Conservation (phyloP, 306 rosid genomes). For the Mimosa bimucronata region DNA sequence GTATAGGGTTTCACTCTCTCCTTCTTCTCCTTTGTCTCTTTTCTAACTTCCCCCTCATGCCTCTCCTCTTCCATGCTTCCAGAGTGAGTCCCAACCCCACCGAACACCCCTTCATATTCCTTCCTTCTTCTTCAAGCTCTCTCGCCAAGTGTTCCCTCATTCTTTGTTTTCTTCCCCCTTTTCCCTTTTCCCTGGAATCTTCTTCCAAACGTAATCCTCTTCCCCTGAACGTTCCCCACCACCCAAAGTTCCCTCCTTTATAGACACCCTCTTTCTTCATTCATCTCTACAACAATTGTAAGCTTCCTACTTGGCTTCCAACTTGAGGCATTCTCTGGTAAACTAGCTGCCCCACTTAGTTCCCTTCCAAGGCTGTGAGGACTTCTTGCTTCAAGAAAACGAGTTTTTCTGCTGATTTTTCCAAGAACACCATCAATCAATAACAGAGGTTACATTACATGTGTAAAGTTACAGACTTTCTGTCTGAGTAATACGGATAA, state of each 20-base stretch:
- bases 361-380: background rate
- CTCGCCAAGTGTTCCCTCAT: constrained; percentile 16
- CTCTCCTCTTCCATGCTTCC: constrained; percentile 36
- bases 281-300: background rate
- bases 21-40: background rate
- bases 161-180: background rate
- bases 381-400: background rate
- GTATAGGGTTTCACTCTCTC: constrained; percentile 46
- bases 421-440: constrained; percentile 26
- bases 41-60: constrained; percentile 1
- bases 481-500: constrained; percentile 36
- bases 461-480: constrained; percentile 4
- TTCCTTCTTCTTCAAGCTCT: constrained; percentile 53
- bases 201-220: constrained; percentile 26
- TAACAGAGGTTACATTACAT: constrained; percentile 21
- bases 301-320: background rate
- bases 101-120: constrained; percentile 27
- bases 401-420: constrained; percentile 19
- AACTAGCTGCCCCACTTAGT: constrained; percentile 3
- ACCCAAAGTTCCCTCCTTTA: background rate
- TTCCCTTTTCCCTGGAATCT: constrained; percentile 29
- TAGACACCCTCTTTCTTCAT: constrained; percentile 3
- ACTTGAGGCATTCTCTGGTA: background rate
- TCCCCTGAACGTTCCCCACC: background rate
- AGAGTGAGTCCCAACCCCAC: constrained; percentile 24